Conservation (phyloP, 352 stramenopile species). For the Globisporangium canariense region DNA sequence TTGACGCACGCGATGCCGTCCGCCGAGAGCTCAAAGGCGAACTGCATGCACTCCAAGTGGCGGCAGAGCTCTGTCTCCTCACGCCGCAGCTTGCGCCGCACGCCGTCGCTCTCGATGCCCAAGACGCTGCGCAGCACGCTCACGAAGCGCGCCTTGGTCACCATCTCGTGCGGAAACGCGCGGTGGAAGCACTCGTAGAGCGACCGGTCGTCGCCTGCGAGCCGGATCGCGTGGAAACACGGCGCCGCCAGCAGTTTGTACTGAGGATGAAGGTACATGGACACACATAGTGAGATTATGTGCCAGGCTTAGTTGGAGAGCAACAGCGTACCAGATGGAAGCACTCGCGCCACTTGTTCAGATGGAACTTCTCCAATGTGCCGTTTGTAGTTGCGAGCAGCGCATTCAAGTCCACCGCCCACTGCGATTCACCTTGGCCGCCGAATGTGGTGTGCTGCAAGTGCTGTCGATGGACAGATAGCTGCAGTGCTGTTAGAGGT, state of each 20-base stretch:
- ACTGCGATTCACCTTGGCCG: neutral
- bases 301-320: neutral
- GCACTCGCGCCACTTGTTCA: constrained; percentile 62
- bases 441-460: neutral
- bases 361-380: constrained; percentile 60
- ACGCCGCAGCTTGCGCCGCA: constrained; percentile 17
- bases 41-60: constrained; percentile 63
- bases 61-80: constrained; percentile 37
- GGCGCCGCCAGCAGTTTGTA: constrained; percentile 35
- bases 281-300: neutral
- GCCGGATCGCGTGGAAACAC: constrained; percentile 41
- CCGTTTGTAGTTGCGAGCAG: constrained; percentile 23
- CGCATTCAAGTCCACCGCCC: constrained; percentile 9
- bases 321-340: constrained; percentile 33
- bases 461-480: neutral
- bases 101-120: constrained; percentile 29
- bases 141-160: constrained; percentile 63
- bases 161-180: constrained; percentile 62
- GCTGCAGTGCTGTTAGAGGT: neutral
- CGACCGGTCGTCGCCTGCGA: constrained; percentile 56
- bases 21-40: constrained; percentile 47
- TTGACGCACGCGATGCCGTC: constrained; percentile 59
- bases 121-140: constrained; percentile 62
- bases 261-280: constrained; percentile 13
- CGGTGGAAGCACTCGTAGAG: constrained; percentile 72